Conservation (phyloP, 495 filamentous ascomycete genomes). For the Penicillium egyptiacum region DNA sequence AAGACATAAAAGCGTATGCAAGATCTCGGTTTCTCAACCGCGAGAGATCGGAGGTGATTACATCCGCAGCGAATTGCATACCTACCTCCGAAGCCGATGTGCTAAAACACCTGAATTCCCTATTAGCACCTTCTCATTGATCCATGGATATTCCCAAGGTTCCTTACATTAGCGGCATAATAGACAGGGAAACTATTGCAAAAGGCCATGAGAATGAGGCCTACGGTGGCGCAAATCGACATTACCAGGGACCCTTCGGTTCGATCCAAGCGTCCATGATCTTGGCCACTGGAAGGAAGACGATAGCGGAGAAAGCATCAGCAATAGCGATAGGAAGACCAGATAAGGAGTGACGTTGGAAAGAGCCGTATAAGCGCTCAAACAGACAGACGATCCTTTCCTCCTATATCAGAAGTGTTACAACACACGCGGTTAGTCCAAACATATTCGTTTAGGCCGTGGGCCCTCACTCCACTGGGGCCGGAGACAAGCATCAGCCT, state of each 20-base stretch:
- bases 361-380: constrained; percentile 34
- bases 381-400: constrained; percentile 12
- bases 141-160: too few relatives aligned
- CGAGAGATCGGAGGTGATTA: constrained; percentile 62
- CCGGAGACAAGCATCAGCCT: constrained; percentile 5
- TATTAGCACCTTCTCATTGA: not conserved
- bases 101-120: constrained; percentile 43
- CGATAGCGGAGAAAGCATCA: constrained; percentile 56
- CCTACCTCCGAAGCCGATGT: constrained; percentile 53
- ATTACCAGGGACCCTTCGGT: constrained; percentile 51
- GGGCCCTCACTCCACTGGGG: constrained; percentile 6
- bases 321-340: constrained; percentile 32
- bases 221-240: constrained; percentile 37
- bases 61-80: constrained; percentile 49
- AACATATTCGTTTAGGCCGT: not conserved
- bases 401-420: not conserved
- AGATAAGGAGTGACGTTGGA: constrained; percentile 34
- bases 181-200: constrained; percentile 48
- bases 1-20: constrained; percentile 55
- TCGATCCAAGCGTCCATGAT: constrained; percentile 63
- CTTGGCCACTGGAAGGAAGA: constrained; percentile 63
- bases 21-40: constrained; percentile 57
- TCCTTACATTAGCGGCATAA: constrained; percentile 38
- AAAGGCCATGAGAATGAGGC: constrained; percentile 49
- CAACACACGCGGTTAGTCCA: not conserved